These are phyloP conservation scores for Chalciporus sp. DNA, from an alignment of 1,284 basidiomycete genomes.

Conservation along the genomic window DNA sequence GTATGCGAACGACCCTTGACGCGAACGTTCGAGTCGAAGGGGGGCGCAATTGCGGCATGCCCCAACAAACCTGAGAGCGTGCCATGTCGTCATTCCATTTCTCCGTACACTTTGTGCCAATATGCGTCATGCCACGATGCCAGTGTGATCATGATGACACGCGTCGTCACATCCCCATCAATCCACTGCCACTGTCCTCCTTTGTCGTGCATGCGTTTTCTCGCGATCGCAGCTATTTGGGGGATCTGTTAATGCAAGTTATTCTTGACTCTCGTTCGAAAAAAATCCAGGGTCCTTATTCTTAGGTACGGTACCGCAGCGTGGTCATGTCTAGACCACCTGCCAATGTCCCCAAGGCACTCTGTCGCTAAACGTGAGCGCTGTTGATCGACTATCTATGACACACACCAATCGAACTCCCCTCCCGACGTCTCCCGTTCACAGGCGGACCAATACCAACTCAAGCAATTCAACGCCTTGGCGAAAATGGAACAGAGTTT, in stretches of 20 bases:
- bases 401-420: background rate
- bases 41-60: background rate
- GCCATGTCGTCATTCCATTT: background rate
- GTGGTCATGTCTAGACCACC: background rate
- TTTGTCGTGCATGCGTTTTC: background rate
- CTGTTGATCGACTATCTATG: background rate
- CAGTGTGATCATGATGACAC: background rate
- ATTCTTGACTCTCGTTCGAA: background rate
- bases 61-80: background rate
- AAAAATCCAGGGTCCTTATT: slow-evolving; percentile 2
- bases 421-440: background rate
- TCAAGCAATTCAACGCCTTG: background rate
- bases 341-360: background rate
- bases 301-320: slow-evolving; percentile 18
- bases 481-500: slow-evolving; percentile 26
- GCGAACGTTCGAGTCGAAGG: background rate
- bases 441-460: slow-evolving; percentile 4
- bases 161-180: background rate
- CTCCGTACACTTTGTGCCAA: background rate
- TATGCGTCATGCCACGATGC: background rate
- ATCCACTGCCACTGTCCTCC: no score
- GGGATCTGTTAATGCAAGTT: background rate
- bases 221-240: background rate
- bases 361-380: no score
- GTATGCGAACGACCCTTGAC: no score